phyloP scores from a whole-genome alignment of 2,329 filamentous ascomycete species.

The Eutypella sp. region DNA sequence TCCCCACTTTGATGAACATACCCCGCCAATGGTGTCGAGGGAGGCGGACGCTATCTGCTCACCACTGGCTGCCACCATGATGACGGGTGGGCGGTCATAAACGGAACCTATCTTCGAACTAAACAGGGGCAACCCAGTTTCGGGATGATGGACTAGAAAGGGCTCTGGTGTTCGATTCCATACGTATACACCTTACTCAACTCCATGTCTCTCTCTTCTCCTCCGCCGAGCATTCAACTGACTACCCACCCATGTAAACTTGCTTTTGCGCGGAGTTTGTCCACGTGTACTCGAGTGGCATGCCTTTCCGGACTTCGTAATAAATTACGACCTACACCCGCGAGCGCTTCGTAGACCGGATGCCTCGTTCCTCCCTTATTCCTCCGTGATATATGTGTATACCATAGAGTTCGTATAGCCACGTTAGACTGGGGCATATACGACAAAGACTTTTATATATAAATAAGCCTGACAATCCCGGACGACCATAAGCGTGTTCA shows the following conservation, averaged over 20 bases:
- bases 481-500: conserved; percentile 12
- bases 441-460: conserved; percentile 16
- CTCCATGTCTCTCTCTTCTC: too few relatives aligned
- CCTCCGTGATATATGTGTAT: conserved; percentile 12
- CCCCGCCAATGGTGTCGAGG: neutral
- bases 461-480: conserved; percentile 17
- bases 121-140: neutral
- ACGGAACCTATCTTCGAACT: neutral
- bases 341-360: conserved; percentile 10
- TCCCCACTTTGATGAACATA: neutral
- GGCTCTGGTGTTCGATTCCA: too few relatives aligned
- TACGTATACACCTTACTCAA: too few relatives aligned
- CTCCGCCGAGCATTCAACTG: too few relatives aligned
- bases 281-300: neutral
- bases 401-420: conserved; percentile 22
- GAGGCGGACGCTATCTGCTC: neutral
- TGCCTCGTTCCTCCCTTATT: conserved; percentile 15
- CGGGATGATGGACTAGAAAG: neutral
- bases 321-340: conserved; percentile 22
- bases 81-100: neutral
- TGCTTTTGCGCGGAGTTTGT: too few relatives aligned
- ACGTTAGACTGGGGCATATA: conserved; percentile 14
- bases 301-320: conserved; percentile 12
- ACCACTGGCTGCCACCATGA: neutral
- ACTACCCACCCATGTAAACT: too few relatives aligned